Conservation (phyloP, 2,329 filamentous ascomycete genomes). For the Pseudohalonectria lignicola region DNA sequence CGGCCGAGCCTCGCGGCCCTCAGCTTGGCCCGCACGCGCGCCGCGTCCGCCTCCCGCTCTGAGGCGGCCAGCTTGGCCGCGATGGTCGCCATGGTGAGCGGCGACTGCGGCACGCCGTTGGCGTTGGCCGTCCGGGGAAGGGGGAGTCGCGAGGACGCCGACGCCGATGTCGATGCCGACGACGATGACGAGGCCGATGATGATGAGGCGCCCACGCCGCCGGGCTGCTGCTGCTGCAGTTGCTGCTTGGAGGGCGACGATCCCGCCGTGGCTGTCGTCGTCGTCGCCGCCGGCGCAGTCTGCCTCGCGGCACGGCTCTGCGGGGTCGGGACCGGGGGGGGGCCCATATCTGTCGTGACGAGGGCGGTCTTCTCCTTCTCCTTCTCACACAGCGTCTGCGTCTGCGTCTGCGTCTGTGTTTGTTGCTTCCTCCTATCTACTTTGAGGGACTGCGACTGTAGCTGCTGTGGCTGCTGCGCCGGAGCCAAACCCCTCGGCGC, state of each 20-base stretch:
- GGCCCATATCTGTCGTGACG: background rate
- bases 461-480: too few relatives aligned
- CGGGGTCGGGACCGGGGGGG: background rate
- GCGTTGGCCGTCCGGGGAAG: slow-evolving; percentile 23
- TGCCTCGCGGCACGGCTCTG: too few relatives aligned
- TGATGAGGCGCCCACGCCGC: background rate
- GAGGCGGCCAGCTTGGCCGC: slow-evolving; percentile 53
- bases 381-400: slow-evolving; percentile 10
- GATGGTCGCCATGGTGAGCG: slow-evolving; percentile 50
- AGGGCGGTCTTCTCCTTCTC: background rate
- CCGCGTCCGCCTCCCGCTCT: slow-evolving; percentile 52
- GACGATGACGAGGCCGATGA: background rate
- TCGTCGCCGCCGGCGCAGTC: slow-evolving; percentile 1
- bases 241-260: slow-evolving; percentile 7
- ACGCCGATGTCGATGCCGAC: slow-evolving; percentile 4
- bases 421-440: too few relatives aligned
- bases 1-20: slow-evolving; percentile 35
- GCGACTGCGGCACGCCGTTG: slow-evolving; percentile 35
- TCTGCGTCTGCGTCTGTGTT: slow-evolving; percentile 14
- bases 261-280: slow-evolving; percentile 9
- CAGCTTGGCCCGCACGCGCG: slow-evolving; percentile 51
- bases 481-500: too few relatives aligned
- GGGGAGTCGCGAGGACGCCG: slow-evolving; percentile 19
- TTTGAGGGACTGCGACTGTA: too few relatives aligned
- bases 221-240: too few relatives aligned